Base-by-base conservation (phyloP, 2,329 filamentous ascomycete species). In the Trichoderma semiorbis region DNA sequence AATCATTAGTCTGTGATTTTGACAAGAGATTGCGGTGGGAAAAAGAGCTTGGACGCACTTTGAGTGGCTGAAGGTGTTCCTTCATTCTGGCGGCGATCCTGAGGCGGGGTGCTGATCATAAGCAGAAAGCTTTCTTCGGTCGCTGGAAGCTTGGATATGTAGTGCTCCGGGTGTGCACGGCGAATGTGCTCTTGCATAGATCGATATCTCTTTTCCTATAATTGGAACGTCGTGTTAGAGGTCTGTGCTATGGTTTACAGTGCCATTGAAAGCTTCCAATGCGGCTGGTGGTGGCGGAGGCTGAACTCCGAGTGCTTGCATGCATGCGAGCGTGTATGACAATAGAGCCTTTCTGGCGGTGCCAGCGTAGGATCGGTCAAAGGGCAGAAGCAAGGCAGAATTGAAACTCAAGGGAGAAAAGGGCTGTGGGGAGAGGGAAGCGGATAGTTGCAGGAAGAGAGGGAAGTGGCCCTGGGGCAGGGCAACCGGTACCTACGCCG, bases 141-240 rank as follows among this genome's bases (percentile, higher is more conserved):
- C 63, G 96, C 96, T 76, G 96, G 95, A 77, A 98, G 92, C 88
- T 98, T 98, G 64, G 96, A 91, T 78, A 99, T 97, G 84, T 98
- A 98, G 82, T 98, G 92, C 81, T 97, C 94, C 73, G 95, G 95
- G 81, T 99, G 96, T 76, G 96, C 95, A 82, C 96, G 92, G 78
- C 96, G 93, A 79, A 99, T 98, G 80, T 99, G 96, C 88, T 99
- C 96, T 84, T 98, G 96, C 94, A 99, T 98, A 74, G 95, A 98
- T 82, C 96, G 94, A 85, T 95, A 99, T 77, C 93, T 90, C 84
- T 97, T 97, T 85, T 97, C 94, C 94, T 97, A 83, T 81, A 76
- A 28, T 50, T 47, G 16, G 47, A n/a, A 18, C 36, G 39, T 53
- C 30, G 50, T 30, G 47, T 71, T 71, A 71, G 69, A 67, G 26